Percentiles rank a stretch among this genome's conserved stretches.
Evolutionary conservation across 495 filamentous ascomycete genomes (phyloP).

Genomic region (Xylaria longipes): DNA sequence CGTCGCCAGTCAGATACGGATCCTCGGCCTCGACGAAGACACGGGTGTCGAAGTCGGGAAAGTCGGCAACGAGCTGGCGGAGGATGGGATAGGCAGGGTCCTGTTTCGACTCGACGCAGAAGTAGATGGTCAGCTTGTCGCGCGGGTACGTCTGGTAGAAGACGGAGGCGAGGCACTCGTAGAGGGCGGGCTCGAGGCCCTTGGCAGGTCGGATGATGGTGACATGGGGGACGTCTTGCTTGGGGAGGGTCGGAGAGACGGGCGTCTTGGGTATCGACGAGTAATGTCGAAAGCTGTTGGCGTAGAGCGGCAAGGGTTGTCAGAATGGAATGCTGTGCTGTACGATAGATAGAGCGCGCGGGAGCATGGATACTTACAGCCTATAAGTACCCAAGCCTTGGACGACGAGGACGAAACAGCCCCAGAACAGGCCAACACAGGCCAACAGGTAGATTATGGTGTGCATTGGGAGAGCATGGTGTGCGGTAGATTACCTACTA

Average conservation of each 20-base stretch:
- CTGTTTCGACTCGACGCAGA: slow-evolving; percentile 78
- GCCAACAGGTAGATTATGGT: slow-evolving; percentile 48
- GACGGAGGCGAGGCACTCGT: slow-evolving; percentile 90
- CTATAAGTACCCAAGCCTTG: slow-evolving; percentile 58
- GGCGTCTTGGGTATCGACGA: slow-evolving; percentile 50
- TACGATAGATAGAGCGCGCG: slow-evolving; percentile 13
- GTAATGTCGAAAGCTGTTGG: slow-evolving; percentile 56
- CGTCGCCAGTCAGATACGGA: slow-evolving; percentile 66
- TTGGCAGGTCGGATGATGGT: slow-evolving; percentile 94
- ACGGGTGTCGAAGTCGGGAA: slow-evolving; percentile 73
- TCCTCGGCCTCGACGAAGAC: slow-evolving; percentile 91
- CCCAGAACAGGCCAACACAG: slow-evolving; percentile 57
- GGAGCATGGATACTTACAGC: slow-evolving; percentile 48
- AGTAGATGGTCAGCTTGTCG: slow-evolving; percentile 76
- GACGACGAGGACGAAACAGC: slow-evolving; percentile 53
- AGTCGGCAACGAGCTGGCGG: slow-evolving; percentile 70
- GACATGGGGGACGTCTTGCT: slow-evolving; percentile 72
- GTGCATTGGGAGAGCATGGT: slow-evolving; percentile 42
- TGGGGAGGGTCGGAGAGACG: slow-evolving; percentile 50
- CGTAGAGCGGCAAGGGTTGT: slow-evolving; percentile 25
- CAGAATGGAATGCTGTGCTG: too few species aligned
- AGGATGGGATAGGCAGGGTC: slow-evolving; percentile 84
- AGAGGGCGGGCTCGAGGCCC: slow-evolving; percentile 87
- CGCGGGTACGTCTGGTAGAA: slow-evolving; percentile 83
- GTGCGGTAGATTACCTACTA: too few species aligned